Evolutionary conservation across 768 basidiomycete genomes (phyloP), one percentile per base, ranked within the genome.

Genomic region (Lepiota venenata): DNA sequence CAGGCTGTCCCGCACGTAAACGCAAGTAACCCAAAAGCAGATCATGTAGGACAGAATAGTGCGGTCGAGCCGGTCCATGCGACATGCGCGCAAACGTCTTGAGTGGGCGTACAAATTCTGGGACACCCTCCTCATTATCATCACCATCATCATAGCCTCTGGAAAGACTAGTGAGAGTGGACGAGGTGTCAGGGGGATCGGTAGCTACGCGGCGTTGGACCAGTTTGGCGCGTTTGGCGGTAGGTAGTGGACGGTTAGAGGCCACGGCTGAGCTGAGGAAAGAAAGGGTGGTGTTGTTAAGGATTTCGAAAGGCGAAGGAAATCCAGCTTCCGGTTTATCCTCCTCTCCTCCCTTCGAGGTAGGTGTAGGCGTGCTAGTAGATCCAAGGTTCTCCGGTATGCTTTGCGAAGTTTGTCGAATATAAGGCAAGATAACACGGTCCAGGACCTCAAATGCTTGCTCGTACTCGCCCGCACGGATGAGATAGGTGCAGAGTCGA

Each of bases 371-470:
- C 14, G n/a, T 9, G 40, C 40, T 11, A 21, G 10, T 29, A 43
- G 48, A 50, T n/a, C 6, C 16, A 2, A 38, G 2, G 14, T 25
- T 27, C 3, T 20, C 2, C 9, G 20, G 22, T 5, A 29, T 10
- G 9, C 41, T n/a, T 11, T 50, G 21, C 3, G 27, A 25, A 4
- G 39, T 35, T 16, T 45, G 27, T 56, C 54, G 57, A 56, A 46
- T 62, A 60, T 79, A 79, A 0, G 83, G 85, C 21, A 93, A 61
- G 48, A 97, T 74, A 41, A 97, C 82, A 49, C 79, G 75, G 64
- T 98, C 91, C 39, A 92, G 66, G 32, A 95, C 75, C 60, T 87
- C 83, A 68, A 95, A 93, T 8, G 91, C 93, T 42, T 86, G 85
- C 60, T 87, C 84, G n/a, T 83, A 71, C 62, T 94, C 82, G 21